A percentile compares a stretch with the other conserved stretches of the same genome.
Evolutionary conservation across 345 rosid species (phyloP).

Genomic region (Populus alba): DNA sequence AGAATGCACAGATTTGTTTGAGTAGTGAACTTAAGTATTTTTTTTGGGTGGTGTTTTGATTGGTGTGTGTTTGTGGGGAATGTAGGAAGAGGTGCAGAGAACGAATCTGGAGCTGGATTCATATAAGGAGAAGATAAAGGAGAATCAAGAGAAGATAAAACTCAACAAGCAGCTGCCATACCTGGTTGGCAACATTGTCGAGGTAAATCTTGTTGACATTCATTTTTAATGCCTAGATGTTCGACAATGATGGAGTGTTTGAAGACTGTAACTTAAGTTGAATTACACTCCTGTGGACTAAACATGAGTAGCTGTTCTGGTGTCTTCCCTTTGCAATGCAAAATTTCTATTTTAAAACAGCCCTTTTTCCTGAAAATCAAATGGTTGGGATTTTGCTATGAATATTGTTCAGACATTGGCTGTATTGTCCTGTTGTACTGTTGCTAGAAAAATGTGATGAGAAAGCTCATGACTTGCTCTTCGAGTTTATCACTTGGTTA

Average conservation of each 20-base stretch:
- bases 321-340: neutral
- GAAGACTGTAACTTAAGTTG: neutral
- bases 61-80: neutral
- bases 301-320: neutral
- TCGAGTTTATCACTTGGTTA: neutral
- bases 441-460: neutral
- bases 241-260: neutral
- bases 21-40: neutral
- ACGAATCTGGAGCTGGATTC: slow-evolving; percentile 85
- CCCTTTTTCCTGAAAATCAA: neutral
- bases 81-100: slow-evolving; percentile 85
- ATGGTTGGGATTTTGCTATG: neutral
- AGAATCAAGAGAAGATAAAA: slow-evolving; percentile 98
- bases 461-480: neutral
- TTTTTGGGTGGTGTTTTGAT: neutral
- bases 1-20: neutral
- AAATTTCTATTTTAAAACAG: neutral
- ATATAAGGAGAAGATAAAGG: slow-evolving; percentile 88
- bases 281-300: neutral
- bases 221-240: neutral
- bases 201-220: slow-evolving; percentile 41
- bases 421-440: neutral
- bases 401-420: neutral
- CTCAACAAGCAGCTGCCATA: slow-evolving; percentile 98
- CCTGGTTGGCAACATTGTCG: slow-evolving; percentile 97